phyloP scores from a whole-genome alignment of 2,329 filamentous ascomycete genomes.

The Elsinoe ampelina region DNA sequence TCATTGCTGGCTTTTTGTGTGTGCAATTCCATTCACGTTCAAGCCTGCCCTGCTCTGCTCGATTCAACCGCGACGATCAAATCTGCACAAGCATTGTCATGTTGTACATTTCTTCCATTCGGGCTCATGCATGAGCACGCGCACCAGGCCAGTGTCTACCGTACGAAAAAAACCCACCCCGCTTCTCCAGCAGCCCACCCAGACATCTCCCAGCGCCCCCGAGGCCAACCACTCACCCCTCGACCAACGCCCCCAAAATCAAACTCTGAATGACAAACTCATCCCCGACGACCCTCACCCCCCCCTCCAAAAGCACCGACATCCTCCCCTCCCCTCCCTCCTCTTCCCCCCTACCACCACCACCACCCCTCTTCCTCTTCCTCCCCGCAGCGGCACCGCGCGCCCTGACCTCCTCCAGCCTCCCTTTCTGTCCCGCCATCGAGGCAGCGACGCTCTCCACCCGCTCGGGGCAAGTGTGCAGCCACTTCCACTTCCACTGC shows the following conservation, averaged over 20 bases:
- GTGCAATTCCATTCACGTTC: no score
- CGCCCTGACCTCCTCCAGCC: slow-evolving; percentile 6
- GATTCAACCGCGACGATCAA: no score
- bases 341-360: slow-evolving; percentile 22
- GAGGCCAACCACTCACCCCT: slow-evolving; percentile 34
- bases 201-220: slow-evolving; percentile 21
- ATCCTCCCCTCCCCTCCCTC: slow-evolving; percentile 22
- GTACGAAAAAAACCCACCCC: no score
- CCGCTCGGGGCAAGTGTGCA: slow-evolving; percentile 62
- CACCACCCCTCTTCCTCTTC: slow-evolving; percentile 39
- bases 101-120: no score
- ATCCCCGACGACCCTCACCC: slow-evolving; percentile 62
- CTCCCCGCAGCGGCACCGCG: slow-evolving; percentile 28
- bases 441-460: slow-evolving; percentile 45
- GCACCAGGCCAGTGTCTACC: no score
- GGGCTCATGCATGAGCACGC: no score
- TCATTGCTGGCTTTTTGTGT: no score
- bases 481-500: slow-evolving; percentile 66
- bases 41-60: no score
- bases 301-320: slow-evolving; percentile 35
- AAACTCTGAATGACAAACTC: slow-evolving; percentile 89
- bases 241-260: slow-evolving; percentile 71
- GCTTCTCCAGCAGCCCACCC: no score
- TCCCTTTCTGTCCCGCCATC: slow-evolving; percentile 32
- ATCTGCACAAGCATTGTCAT: no score